Evolutionary conservation across 306 rosid species (phyloP).

Genomic region (Fagus crenata): DNA sequence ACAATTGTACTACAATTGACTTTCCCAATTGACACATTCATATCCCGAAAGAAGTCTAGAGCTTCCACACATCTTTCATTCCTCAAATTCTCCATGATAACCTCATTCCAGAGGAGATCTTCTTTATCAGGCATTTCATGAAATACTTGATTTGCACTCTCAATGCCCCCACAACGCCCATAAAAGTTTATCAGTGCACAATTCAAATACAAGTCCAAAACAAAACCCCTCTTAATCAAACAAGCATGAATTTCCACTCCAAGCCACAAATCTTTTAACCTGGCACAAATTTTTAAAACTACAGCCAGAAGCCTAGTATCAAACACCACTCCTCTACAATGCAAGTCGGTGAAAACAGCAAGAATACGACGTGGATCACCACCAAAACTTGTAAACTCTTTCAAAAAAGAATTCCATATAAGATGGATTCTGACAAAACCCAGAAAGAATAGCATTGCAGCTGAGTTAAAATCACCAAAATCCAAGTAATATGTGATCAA

Average conservation of each 20-base stretch:
- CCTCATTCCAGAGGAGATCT: constrained; percentile 61
- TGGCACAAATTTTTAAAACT: constrained; percentile 52
- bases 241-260: constrained; percentile 61
- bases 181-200: constrained; percentile 60
- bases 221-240: constrained; percentile 57
- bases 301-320: constrained; percentile 47
- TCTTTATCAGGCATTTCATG: constrained; percentile 46
- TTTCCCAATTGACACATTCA: constrained; percentile 51
- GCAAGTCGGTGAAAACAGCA: constrained; percentile 45
- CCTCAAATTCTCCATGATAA: constrained; percentile 55
- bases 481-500: constrained; percentile 53
- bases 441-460: constrained; percentile 49
- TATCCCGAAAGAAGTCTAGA: constrained; percentile 40
- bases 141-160: constrained; percentile 53
- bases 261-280: constrained; percentile 41
- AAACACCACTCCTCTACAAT: constrained; percentile 42
- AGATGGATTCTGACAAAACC: constrained; percentile 49
- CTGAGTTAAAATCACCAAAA: constrained; percentile 56
- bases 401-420: constrained; percentile 49
- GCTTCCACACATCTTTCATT: constrained; percentile 52
- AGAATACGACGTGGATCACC: constrained; percentile 46
- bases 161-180: constrained; percentile 53
- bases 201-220: constrained; percentile 50
- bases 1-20: constrained; percentile 41
- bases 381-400: constrained; percentile 52